Percentiles rank a stretch among this genome's conserved stretches.
These are phyloP conservation scores for Russula virescens DNA, from an alignment of 768 basidiomycete species.

Conservation along the genomic window DNA sequence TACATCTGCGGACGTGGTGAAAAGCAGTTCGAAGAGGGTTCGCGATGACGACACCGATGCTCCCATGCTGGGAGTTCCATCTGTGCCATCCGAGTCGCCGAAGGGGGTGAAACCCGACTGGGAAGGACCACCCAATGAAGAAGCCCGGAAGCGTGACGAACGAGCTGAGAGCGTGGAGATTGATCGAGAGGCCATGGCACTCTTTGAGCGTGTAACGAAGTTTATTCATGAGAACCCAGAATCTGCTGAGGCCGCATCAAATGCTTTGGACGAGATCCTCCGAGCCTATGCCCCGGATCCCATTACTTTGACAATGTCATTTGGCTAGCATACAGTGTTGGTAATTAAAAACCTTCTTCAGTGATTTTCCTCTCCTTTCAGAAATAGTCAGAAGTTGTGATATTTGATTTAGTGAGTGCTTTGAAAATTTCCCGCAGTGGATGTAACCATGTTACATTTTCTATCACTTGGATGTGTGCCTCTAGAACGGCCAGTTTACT, in stretches of 20 bases:
- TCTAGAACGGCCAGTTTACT: too few species aligned
- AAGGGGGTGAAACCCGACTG: slow-evolving; percentile 70
- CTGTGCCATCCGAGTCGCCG: slow-evolving; percentile 64
- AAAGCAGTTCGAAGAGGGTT: slow-evolving; percentile 39
- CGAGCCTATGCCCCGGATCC: too few species aligned
- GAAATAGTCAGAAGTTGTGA: too few species aligned
- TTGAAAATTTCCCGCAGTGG: too few species aligned
- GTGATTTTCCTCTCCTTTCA: too few species aligned
- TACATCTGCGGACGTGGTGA: slow-evolving; percentile 22
- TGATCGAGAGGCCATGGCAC: slow-evolving; percentile 57
- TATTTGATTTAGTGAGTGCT: too few species aligned
- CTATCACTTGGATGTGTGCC: too few species aligned
- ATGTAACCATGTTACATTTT: too few species aligned
- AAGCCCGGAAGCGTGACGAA: slow-evolving; percentile 31
- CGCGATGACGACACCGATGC: slow-evolving; percentile 44
- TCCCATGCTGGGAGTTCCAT: slow-evolving; percentile 26
- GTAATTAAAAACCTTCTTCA: too few species aligned
- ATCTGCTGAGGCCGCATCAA: slow-evolving; percentile 42
- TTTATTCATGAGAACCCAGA: slow-evolving; percentile 47
- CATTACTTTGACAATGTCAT: too few species aligned
- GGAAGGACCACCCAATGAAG: slow-evolving; percentile 51
- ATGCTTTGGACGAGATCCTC: slow-evolving; percentile 57
- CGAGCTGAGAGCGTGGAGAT: slow-evolving; percentile 42
- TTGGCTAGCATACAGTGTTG: too few species aligned
- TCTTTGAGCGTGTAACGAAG: slow-evolving; percentile 61